A percentile compares a stretch with the other conserved stretches of the same genome.
These are phyloP conservation scores for Blastocystis sp. DNA, from an alignment of 352 stramenopile species.

Conservation along the genomic window DNA sequence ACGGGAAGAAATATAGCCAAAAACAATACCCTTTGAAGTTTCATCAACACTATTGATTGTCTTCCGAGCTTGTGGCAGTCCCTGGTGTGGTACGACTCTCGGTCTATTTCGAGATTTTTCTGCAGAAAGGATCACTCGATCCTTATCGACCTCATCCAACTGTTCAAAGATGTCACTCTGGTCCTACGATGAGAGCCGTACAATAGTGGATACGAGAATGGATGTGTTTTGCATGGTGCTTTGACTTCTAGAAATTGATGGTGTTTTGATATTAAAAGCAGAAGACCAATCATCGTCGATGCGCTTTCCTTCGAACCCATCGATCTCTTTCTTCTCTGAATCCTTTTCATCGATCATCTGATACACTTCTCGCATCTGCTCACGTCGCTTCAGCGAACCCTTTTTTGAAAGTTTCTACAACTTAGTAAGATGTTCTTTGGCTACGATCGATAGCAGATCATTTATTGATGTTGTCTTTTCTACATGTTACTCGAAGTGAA, in stretches of 20 bases:
- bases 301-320: not conserved
- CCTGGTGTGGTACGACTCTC: not conserved
- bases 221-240: not conserved
- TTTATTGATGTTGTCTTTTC: not conserved
- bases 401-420: slow-evolving; percentile 24
- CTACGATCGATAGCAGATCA: not conserved
- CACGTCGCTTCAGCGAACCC: slow-evolving; percentile 23
- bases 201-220: not conserved
- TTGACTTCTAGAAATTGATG: slow-evolving; percentile 17
- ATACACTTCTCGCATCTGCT: not conserved
- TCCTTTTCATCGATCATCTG: not conserved
- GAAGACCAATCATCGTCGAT: not conserved
- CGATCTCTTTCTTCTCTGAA: not conserved
- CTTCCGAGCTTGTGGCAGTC: not conserved
- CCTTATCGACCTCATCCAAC: slow-evolving; percentile 20
- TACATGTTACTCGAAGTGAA: not conserved
- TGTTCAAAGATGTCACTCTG: not conserved
- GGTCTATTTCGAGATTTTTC: not conserved
- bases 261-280: slow-evolving; percentile 47
- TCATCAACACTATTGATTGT: not conserved
- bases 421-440: not conserved
- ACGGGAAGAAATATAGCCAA: slow-evolving; percentile 20
- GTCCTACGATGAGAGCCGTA: not conserved
- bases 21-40: not conserved
- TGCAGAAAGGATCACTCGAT: slow-evolving; percentile 29